A percentile compares a stretch with the other conserved stretches of the same genome.
phyloP scores from a whole-genome alignment of 2,329 filamentous ascomycete species.

The Xylariaceae sp. region DNA sequence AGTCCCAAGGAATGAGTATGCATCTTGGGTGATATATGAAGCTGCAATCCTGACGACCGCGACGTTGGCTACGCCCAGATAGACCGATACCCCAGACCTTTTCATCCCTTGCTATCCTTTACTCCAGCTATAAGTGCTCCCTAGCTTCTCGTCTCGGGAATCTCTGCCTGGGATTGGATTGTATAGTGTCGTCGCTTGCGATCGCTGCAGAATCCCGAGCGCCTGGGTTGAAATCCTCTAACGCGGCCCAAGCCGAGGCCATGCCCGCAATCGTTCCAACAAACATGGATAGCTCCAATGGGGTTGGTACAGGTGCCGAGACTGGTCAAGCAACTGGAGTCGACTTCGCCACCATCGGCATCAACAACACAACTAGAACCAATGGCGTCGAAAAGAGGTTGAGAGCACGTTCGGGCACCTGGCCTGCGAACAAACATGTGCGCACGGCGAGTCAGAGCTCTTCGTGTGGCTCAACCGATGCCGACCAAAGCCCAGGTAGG shows the following conservation, averaged over 20 bases:
- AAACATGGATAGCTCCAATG: constrained; percentile 1
- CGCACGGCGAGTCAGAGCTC: constrained; percentile 17
- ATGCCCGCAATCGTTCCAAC: constrained; percentile 22
- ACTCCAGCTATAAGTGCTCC: constrained; percentile 1
- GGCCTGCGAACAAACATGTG: constrained; percentile 13
- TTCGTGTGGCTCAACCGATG: constrained; percentile 13
- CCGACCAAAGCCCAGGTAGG: constrained; percentile 8
- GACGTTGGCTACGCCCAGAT: neutral
- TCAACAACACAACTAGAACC: neutral
- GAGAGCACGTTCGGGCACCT: constrained; percentile 17
- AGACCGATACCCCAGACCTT: constrained; percentile 4
- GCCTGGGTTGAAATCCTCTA: constrained; percentile 4
- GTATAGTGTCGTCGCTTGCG: neutral
- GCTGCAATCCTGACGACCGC: constrained; percentile 7
- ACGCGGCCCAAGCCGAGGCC: constrained; percentile 14
- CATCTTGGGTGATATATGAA: constrained; percentile 15
- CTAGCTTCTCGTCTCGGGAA: neutral
- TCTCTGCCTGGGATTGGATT: neutral
- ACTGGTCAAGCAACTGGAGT: constrained; percentile 10
- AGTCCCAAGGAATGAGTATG: no score
- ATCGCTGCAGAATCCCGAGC: constrained; percentile 1
- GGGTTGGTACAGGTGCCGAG: constrained; percentile 1
- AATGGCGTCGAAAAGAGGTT: constrained; percentile 17
- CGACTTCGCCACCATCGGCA: constrained; percentile 15
- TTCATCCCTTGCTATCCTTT: neutral